phyloP scores from a whole-genome alignment of 768 basidiomycete species.

The Lyophyllum semitale region DNA sequence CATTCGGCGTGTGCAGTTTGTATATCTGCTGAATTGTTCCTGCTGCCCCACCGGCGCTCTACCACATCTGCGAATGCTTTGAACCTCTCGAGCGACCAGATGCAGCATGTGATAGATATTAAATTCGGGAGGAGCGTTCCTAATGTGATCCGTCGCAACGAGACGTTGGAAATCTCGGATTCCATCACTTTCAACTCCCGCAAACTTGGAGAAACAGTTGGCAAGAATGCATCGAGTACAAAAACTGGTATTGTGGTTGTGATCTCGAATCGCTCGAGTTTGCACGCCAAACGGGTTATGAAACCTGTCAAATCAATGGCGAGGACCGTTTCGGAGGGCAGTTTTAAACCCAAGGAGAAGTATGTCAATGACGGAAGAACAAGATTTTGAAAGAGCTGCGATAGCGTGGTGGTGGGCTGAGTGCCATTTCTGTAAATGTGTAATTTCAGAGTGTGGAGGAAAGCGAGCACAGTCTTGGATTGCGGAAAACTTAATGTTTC shows the following conservation, averaged over 20 bases:
- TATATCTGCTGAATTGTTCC: no score
- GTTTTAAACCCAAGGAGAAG: neutral
- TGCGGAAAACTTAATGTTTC: no score
- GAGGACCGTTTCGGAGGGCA: neutral
- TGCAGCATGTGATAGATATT: neutral
- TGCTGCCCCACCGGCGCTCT: neutral
- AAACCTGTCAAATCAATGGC: neutral
- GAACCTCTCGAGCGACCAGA: neutral
- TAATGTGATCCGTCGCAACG: neutral
- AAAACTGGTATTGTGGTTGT: neutral
- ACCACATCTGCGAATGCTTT: neutral
- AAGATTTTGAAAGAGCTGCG: no score
- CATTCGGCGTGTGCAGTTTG: neutral
- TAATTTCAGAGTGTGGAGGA: no score
- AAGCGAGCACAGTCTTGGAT: neutral
- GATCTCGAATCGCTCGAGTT: neutral
- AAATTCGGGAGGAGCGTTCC: neutral
- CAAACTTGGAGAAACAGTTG: no score
- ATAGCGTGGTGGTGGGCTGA: no score
- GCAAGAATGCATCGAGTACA: no score
- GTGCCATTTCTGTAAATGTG: no score
- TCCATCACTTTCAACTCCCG: neutral
- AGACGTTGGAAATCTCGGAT: neutral
- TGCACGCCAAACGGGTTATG: neutral
- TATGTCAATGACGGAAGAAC: neutral